Percentiles rank a stretch among this genome's conserved stretches.
Conservation (phyloP, 2,329 filamentous ascomycete species). For the Scedosporium dehoogii region DNA sequence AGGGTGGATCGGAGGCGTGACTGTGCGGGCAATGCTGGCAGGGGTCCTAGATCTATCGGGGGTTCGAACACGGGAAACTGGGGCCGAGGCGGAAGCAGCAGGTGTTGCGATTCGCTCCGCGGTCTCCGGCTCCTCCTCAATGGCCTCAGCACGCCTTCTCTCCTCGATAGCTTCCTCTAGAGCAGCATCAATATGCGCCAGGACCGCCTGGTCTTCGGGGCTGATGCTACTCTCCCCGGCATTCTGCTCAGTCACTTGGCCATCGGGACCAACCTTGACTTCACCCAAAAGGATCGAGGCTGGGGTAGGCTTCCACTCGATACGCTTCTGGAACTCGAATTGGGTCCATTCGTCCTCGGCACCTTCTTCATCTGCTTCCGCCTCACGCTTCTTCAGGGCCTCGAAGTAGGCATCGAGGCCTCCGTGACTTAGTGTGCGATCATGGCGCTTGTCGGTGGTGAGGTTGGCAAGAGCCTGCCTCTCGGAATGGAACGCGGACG, state of each 20-base stretch:
- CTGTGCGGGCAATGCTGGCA: constrained; percentile 40
- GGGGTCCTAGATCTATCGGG: constrained; percentile 35
- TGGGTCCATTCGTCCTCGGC: constrained; percentile 80
- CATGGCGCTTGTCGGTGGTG: constrained; percentile 42
- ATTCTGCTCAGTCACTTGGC: constrained; percentile 20
- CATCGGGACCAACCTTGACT: constrained; percentile 38
- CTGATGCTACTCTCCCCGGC: constrained; percentile 20
- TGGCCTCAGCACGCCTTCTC: constrained; percentile 32
- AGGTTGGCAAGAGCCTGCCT: constrained; percentile 37
- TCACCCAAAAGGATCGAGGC: constrained; percentile 51
- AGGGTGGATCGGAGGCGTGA: constrained; percentile 50
- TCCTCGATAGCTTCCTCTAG: constrained; percentile 68
- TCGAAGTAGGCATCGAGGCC: constrained; percentile 87
- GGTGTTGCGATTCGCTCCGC: constrained; percentile 17
- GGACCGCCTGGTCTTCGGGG: constrained; percentile 38
- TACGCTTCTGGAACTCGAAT: constrained; percentile 77
- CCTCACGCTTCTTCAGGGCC: constrained; percentile 74
- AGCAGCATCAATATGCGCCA: constrained; percentile 78
- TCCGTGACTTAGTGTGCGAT: constrained; percentile 36
- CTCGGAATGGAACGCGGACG: constrained; percentile 60
- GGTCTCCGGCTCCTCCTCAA: constrained; percentile 30
- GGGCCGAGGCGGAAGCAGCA: constrained; percentile 21
- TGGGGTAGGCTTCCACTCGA: constrained; percentile 72
- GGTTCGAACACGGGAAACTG: constrained; percentile 28
- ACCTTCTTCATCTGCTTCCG: constrained; percentile 41